Evolutionary conservation across 768 basidiomycete genomes (phyloP), one percentile per base, ranked within the genome.

Genomic region (Symmetrospora coprosmae): DNA sequence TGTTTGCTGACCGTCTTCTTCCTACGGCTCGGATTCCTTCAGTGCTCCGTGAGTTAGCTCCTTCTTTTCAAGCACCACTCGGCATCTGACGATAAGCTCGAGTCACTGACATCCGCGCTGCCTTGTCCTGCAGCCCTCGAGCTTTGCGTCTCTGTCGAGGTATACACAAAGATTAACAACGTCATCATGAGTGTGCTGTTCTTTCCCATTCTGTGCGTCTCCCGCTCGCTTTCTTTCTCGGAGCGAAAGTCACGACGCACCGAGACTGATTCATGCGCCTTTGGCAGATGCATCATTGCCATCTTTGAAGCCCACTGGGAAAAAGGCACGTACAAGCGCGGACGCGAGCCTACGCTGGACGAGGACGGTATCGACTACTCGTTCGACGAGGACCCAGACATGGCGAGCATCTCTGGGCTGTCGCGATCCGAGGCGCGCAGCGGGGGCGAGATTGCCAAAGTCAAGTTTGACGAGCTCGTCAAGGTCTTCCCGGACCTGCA

Each of bases 101-200:
- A n/a, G n/a, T n/a, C n/a, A n/a, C n/a, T n/a, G n/a, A n/a, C n/a
- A n/a, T n/a, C n/a, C n/a, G n/a, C n/a, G n/a, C n/a, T n/a, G n/a
- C n/a, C n/a, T n/a, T n/a, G n/a, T n/a, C n/a, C n/a, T 9, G 11
- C 55, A 58, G 55, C 63, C 0, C 45, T 64, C 66, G 74, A 73
- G 66, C 70, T 64, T 27, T 46, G 74, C 30, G 48, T 74, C 1
- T 65, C 72, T 0, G 61, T 39, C 9, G 25, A 66, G 34, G 53
- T 40, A 17, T 75, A 75, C 61, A 68, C 68, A 34, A 61, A 63
- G 35, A 43, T 76, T 43, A 76, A 75, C 67, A 61, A 69, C 35
- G 53, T 50, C 47, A 30, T 76, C 46, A 73, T 76, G 73, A 61
- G 68, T 16, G 61, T 66, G 35, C 45, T 76, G 19, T 75, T 76